Evolutionary conservation across 805 yeast genomes (phyloP).

Genomic region (Candida glaebosa): DNA sequence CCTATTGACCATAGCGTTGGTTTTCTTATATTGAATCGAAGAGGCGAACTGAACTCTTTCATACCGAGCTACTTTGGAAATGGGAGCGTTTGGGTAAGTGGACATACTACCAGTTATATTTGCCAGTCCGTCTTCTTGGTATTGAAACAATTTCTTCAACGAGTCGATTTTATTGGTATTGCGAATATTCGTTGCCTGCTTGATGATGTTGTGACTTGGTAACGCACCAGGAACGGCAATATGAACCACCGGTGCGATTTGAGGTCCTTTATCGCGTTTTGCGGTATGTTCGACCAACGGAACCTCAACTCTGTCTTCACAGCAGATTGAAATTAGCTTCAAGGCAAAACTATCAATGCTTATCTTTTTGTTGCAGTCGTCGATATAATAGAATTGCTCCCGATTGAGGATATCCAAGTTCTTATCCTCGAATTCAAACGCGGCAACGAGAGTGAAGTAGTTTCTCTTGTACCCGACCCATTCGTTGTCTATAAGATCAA

Average conservation of each 20-base stretch:
- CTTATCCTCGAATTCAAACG: constrained; percentile 39
- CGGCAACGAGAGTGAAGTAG: constrained; percentile 60
- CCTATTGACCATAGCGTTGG: constrained; percentile 39
- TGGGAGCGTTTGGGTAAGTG: constrained; percentile 46
- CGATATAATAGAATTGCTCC: constrained; percentile 30
- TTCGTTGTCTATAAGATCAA: constrained; percentile 44
- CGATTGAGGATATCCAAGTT: constrained; percentile 26
- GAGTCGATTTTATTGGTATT: constrained; percentile 50
- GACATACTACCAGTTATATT: constrained; percentile 15
- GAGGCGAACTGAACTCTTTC: constrained; percentile 69
- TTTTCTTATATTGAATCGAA: constrained; percentile 44
- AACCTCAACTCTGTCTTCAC: constrained; percentile 46
- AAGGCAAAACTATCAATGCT: constrained; percentile 50
- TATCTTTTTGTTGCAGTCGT: constrained; percentile 13
- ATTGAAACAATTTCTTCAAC: constrained; percentile 49
- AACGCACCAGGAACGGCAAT: constrained; percentile 55
- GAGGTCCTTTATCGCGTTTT: constrained; percentile 72
- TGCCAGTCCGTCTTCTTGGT: constrained; percentile 19
- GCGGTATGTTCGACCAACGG: constrained; percentile 67
- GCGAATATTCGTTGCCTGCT: constrained; percentile 60
- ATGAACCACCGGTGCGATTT: constrained; percentile 51
- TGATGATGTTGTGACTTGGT: constrained; percentile 55
- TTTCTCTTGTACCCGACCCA: constrained; percentile 75
- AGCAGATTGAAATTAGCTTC: constrained; percentile 48
- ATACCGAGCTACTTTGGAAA: constrained; percentile 59